Evolutionary conservation across 257 asterid genomes (phyloP).

Genomic region (Nicotiana attenuata): DNA sequence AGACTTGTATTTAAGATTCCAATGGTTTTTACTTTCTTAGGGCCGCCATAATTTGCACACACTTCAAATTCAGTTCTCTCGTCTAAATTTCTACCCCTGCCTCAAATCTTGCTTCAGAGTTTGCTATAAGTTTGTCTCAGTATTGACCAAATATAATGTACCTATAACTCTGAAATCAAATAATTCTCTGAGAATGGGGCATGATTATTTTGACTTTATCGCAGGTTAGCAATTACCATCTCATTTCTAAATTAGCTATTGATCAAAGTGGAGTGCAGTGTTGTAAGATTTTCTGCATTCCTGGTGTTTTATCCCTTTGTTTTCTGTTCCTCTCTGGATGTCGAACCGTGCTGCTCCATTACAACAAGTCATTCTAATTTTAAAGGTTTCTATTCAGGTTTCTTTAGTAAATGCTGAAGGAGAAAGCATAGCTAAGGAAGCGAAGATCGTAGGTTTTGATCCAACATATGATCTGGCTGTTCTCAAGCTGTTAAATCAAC

Average conservation of each 20-base stretch:
- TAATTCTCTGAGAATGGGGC: too few relatives aligned
- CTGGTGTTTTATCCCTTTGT: slow-evolving; percentile 1
- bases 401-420: slow-evolving; percentile 54
- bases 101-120: too few relatives aligned
- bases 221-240: slow-evolving; percentile 88
- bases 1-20: neutral
- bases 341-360: neutral
- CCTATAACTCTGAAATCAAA: too few relatives aligned
- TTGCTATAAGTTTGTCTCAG: too few relatives aligned
- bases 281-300: slow-evolving; percentile 67
- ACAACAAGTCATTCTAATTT: neutral
- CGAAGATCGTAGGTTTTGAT: slow-evolving; percentile 63
- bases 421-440: too few relatives aligned
- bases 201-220: too few relatives aligned
- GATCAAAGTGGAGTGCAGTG: slow-evolving; percentile 69
- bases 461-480: slow-evolving; percentile 76
- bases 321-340: neutral
- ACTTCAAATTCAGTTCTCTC: neutral
- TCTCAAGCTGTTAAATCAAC: slow-evolving; percentile 68
- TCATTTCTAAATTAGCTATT: slow-evolving; percentile 71
- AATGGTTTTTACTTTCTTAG: neutral
- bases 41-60: neutral
- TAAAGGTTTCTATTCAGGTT: slow-evolving; percentile 38
- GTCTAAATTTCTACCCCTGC: neutral
- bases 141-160: too few relatives aligned